Evolutionary conservation across 2,329 filamentous ascomycete species (phyloP).

Genomic region (Cryoendolithus antarcticus): DNA sequence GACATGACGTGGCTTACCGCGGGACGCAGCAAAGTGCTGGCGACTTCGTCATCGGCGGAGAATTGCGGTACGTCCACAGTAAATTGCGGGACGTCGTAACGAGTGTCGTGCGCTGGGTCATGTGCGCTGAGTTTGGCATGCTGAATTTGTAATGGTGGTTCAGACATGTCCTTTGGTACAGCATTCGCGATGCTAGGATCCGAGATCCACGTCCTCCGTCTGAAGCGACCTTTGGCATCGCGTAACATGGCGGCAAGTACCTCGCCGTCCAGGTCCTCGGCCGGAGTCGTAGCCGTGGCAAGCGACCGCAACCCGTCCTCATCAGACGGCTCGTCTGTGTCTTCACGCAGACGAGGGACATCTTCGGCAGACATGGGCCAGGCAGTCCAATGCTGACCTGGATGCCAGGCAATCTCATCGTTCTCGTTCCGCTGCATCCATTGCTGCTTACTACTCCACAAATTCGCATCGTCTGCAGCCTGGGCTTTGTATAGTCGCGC

Average conservation of each 20-base stretch:
- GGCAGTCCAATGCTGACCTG: conserved; percentile 59
- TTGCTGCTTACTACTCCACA: conserved; percentile 28
- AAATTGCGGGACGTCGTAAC: no score
- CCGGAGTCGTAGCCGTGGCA: conserved; percentile 31
- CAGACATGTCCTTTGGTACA: no score
- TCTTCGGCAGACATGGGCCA: conserved; percentile 60
- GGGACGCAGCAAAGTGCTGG: conserved; percentile 45
- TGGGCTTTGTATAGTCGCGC: conserved; percentile 23
- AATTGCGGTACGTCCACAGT: no score
- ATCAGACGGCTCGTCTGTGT: conserved; percentile 1
- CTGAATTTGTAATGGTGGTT: no score
- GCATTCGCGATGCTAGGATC: no score
- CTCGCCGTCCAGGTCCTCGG: conserved; percentile 55
- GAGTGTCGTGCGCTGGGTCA: no score
- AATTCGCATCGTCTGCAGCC: conserved; percentile 3
- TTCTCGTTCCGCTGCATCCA: conserved; percentile 26
- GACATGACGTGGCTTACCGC: conserved; percentile 57
- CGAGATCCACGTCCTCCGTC: background rate
- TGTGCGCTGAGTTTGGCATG: no score
- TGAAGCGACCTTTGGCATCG: conserved; percentile 51
- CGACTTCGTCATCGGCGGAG: no score
- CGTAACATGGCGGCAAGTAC: conserved; percentile 55
- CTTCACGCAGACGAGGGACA: conserved; percentile 48
- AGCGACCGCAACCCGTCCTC: no score
- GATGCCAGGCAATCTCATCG: conserved; percentile 26